Conservation (phyloP, 2,329 filamentous ascomycete genomes). For the Xylaria sp. region DNA sequence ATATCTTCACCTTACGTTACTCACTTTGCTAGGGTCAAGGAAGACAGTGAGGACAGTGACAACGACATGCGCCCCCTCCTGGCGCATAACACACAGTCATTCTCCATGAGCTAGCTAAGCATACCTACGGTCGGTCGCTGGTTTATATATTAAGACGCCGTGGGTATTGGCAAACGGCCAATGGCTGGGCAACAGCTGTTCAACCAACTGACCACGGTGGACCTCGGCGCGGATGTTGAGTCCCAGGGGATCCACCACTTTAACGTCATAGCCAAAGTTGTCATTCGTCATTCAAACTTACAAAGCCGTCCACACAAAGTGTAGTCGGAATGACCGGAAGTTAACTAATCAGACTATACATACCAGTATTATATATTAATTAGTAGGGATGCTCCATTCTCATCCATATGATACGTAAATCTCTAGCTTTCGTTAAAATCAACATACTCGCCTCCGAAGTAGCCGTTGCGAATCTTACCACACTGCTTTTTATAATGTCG, state of each 20-base stretch:
- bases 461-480: too few relatives aligned
- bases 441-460: too few relatives aligned
- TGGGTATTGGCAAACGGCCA: too few relatives aligned
- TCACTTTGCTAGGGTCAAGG: background rate
- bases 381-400: background rate
- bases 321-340: too few relatives aligned
- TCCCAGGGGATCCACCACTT: background rate
- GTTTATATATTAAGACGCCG: too few relatives aligned
- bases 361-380: background rate
- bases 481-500: constrained; percentile 30
- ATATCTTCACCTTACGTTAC: background rate
- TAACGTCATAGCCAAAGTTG: background rate
- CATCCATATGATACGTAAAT: background rate
- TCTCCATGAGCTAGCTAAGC: too few relatives aligned
- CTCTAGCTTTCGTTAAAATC: too few relatives aligned
- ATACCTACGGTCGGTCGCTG: too few relatives aligned
- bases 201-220: background rate
- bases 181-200: too few relatives aligned
- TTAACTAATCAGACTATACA: background rate
- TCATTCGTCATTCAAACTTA: background rate
- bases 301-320: too few relatives aligned
- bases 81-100: too few relatives aligned
- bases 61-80: background rate
- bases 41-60: background rate
- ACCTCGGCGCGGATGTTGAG: background rate